These are phyloP conservation scores for Astrothelium macrocarpum DNA, from an alignment of 495 filamentous ascomycete species.

Conservation along the genomic window DNA sequence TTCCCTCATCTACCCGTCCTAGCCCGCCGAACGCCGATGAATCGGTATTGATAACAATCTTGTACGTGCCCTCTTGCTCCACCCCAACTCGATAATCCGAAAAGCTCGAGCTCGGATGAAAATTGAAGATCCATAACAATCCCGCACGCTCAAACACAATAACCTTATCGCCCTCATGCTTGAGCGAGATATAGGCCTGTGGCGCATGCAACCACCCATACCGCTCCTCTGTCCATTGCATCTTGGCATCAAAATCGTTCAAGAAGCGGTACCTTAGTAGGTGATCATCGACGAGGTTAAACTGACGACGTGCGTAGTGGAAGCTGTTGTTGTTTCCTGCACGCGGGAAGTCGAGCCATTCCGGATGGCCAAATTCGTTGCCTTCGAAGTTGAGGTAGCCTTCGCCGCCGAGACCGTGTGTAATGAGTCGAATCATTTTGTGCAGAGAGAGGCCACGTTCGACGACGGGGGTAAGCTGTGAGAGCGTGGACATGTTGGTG, in stretches of 20 bases:
- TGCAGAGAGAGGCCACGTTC: conserved; percentile 84
- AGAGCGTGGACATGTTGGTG: conserved; percentile 87
- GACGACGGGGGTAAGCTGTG: conserved; percentile 78
- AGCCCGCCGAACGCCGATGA: conserved; percentile 68
- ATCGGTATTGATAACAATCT: conserved; percentile 79
- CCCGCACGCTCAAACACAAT: conserved; percentile 92
- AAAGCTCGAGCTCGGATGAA: conserved; percentile 78
- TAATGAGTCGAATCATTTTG: conserved; percentile 94
- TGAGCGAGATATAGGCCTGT: conserved; percentile 86
- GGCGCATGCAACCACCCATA: conserved; percentile 85
- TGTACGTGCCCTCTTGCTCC: conserved; percentile 74
- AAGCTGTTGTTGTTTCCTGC: conserved; percentile 91
- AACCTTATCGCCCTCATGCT: conserved; percentile 91
- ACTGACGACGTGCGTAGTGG: conserved; percentile 92
- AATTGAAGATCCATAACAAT: conserved; percentile 91
- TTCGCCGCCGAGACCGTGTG: conserved; percentile 89
- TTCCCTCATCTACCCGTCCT: conserved; percentile 61
- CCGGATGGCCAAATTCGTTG: conserved; percentile 97
- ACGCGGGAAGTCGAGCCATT: conserved; percentile 98
- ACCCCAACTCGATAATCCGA: conserved; percentile 89
- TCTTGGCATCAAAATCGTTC: conserved; percentile 85
- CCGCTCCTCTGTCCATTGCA: conserved; percentile 78
- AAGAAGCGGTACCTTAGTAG: conserved; percentile 84
- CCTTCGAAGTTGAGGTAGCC: conserved; percentile 98
- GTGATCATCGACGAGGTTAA: conserved; percentile 81